Conservation (phyloP, 148 eudicot species). For the Cornus kousa region DNA sequence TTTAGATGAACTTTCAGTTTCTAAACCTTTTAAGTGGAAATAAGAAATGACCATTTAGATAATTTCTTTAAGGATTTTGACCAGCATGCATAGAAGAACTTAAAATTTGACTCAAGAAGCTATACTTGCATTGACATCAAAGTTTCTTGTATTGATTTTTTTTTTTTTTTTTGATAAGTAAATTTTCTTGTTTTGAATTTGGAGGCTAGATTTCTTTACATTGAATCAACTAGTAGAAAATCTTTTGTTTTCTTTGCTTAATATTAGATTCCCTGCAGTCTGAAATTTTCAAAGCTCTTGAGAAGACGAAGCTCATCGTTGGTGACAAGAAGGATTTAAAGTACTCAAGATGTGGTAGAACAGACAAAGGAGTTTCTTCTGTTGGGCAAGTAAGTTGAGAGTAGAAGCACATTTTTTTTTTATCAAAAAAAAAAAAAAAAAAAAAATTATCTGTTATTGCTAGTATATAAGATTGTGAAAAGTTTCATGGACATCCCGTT, state of each 20-base stretch:
- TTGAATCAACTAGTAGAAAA: constrained; percentile 1
- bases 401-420: background rate
- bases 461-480: background rate
- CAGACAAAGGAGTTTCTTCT: constrained; percentile 96
- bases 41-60: background rate
- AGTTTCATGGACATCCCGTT: background rate
- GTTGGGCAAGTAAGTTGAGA: constrained; percentile 72
- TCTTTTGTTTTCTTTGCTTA: background rate
- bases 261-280: constrained; percentile 46
- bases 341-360: constrained; percentile 95
- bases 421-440: no score
- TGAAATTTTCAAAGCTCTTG: constrained; percentile 81
- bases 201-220: constrained; percentile 3
- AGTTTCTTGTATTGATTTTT: background rate
- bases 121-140: background rate
- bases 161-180: no score
- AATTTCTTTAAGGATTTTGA: background rate
- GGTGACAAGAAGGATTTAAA: constrained; percentile 66
- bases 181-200: background rate
- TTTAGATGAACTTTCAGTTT: background rate
- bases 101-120: background rate
- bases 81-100: background rate
- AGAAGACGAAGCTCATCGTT: constrained; percentile 62
- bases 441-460: background rate
- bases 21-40: background rate